Conservation (phyloP, 257 asterid species). For the Craterostigma plantagineum region DNA sequence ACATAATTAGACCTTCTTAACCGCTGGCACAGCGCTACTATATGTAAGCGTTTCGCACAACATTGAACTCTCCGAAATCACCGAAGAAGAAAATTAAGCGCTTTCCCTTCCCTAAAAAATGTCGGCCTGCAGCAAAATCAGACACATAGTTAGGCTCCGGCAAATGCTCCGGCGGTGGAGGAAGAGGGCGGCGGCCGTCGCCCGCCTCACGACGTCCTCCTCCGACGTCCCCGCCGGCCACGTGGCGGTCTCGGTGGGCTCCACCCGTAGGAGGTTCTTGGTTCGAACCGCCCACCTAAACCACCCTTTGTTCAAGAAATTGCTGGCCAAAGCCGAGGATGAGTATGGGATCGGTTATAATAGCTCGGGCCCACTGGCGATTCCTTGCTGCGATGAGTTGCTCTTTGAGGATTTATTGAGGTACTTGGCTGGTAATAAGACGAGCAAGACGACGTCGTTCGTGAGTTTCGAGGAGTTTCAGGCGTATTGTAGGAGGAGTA, state of each 20-base stretch:
- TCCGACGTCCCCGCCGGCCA: slow-evolving; percentile 34
- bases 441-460: no score
- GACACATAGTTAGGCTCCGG: slow-evolving; percentile 26
- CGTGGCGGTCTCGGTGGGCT: slow-evolving; percentile 27
- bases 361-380: slow-evolving; percentile 22
- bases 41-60: no score
- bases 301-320: slow-evolving; percentile 27
- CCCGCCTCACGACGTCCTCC: slow-evolving; percentile 13
- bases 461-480: no score
- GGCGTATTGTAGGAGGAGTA: no score
- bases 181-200: slow-evolving; percentile 16
- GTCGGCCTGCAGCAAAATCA: slow-evolving; percentile 21
- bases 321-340: slow-evolving; percentile 19
- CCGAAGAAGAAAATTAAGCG: no score
- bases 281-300: slow-evolving; percentile 24
- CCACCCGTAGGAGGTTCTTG: slow-evolving; percentile 14
- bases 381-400: slow-evolving; percentile 32
- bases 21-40: no score
- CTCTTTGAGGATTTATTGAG: slow-evolving; percentile 21
- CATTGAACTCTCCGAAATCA: no score
- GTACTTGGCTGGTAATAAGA: slow-evolving; percentile 10
- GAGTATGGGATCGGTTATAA: slow-evolving; percentile 12
- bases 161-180: slow-evolving; percentile 33
- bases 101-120: background rate
- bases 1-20: no score